A percentile compares a stretch with the other conserved stretches of the same genome.
These are phyloP conservation scores for Aquilaria malaccensis DNA, from an alignment of 345 rosid genomes.

Conservation along the genomic window DNA sequence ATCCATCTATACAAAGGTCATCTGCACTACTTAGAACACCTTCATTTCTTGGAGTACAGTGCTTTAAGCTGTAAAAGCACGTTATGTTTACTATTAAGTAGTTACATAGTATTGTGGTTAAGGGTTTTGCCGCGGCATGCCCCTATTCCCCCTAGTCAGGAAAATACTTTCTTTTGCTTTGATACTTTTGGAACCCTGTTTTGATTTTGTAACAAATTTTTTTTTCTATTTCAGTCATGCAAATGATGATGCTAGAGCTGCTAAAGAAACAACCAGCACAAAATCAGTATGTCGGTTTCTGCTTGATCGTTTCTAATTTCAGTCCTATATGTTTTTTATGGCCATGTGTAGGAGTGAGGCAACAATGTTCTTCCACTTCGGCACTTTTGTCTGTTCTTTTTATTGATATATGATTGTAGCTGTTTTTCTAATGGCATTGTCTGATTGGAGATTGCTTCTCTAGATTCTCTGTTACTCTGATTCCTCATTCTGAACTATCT, in stretches of 20 bases:
- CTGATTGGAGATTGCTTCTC: no score
- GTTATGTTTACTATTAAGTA: constrained; percentile 20
- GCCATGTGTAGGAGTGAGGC: no score
- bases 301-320: constrained; percentile 4
- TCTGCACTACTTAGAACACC: constrained; percentile 83
- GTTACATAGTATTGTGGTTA: constrained; percentile 24
- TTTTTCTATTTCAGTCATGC: constrained; percentile 40
- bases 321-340: background rate
- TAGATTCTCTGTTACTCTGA: no score
- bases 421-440: no score
- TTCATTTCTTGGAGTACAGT: constrained; percentile 33
- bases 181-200: background rate
- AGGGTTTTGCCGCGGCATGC: constrained; percentile 30
- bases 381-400: background rate
- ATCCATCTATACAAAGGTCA: constrained; percentile 94
- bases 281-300: constrained; percentile 36
- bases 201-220: constrained; percentile 13
- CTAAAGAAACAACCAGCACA: constrained; percentile 27
- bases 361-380: background rate
- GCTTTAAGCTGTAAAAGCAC: constrained; percentile 32
- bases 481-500: no score
- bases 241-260: constrained; percentile 34
- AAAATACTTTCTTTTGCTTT: constrained; percentile 12
- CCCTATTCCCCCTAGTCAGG: constrained; percentile 22
- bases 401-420: background rate